Conservation (phyloP, 441 rosid species). For the Mallotus japonicus region DNA sequence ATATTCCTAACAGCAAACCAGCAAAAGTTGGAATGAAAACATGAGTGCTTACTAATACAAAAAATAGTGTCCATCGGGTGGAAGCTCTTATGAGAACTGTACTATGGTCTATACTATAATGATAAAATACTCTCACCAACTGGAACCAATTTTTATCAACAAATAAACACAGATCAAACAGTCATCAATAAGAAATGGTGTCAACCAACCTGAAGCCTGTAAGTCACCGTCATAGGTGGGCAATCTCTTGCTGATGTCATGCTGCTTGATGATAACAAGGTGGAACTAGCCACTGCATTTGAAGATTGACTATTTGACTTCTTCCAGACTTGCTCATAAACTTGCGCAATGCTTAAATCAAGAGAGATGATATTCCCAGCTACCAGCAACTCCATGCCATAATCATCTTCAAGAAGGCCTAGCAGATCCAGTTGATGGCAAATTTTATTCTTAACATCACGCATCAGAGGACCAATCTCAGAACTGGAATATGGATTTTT, state of each 20-base stretch:
- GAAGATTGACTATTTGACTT: conserved; percentile 87
- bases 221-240: conserved; percentile 97
- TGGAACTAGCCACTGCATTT: conserved; percentile 54
- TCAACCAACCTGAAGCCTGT: conserved; percentile 92
- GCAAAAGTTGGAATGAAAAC: not conserved
- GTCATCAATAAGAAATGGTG: conserved; percentile 9
- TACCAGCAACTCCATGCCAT: conserved; percentile 96
- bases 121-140: not conserved
- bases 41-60: not conserved
- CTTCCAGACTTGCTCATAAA: conserved; percentile 99
- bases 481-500: conserved; percentile 99
- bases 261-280: conserved; percentile 66
- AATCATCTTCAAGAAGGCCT: conserved; percentile 96
- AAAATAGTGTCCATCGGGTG: not conserved
- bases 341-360: conserved; percentile 98
- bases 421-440: conserved; percentile 94
- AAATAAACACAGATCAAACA: not conserved
- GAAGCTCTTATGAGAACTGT: not conserved
- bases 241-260: conserved; percentile 73
- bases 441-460: conserved; percentile 98
- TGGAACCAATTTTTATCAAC: not conserved
- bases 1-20: not conserved
- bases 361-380: conserved; percentile 99
- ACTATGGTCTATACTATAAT: not conserved
- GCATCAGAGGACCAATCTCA: conserved; percentile 99